Evolutionary conservation across 805 yeast genomes (phyloP).

Genomic region (Monosporozyma yasuniensis): DNA sequence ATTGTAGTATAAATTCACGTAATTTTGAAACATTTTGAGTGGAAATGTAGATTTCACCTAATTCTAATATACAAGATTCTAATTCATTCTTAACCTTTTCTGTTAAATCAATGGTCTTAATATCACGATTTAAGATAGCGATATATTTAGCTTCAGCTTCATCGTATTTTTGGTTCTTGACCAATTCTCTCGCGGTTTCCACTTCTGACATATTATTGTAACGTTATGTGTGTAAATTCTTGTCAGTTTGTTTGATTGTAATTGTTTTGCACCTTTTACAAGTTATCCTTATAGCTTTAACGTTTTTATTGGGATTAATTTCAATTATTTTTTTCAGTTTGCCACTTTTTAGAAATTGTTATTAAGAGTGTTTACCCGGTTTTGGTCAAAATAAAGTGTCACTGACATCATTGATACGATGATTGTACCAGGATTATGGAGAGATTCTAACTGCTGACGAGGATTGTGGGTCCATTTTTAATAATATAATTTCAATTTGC

Average conservation of each 20-base stretch:
- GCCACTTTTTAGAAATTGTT: neutral
- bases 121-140: constrained; percentile 36
- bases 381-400: neutral
- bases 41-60: constrained; percentile 61
- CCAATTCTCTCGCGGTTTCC: constrained; percentile 55
- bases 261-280: no score
- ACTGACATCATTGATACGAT: no score
- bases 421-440: no score
- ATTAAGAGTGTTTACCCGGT: neutral
- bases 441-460: no score
- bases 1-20: constrained; percentile 51
- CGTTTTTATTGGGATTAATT: neutral
- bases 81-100: constrained; percentile 43
- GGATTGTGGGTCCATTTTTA: no score
- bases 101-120: constrained; percentile 1
- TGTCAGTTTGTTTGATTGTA: neutral
- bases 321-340: neutral
- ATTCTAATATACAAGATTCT: constrained; percentile 64
- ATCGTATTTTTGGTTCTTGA: constrained; percentile 37
- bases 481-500: no score
- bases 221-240: neutral
- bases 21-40: constrained; percentile 43
- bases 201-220: constrained; percentile 26
- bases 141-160: constrained; percentile 56
- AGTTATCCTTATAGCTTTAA: neutral